Evolutionary conservation across 2,329 filamentous ascomycete genomes (phyloP).

Genomic region (Colletotrichum destructivum): DNA sequence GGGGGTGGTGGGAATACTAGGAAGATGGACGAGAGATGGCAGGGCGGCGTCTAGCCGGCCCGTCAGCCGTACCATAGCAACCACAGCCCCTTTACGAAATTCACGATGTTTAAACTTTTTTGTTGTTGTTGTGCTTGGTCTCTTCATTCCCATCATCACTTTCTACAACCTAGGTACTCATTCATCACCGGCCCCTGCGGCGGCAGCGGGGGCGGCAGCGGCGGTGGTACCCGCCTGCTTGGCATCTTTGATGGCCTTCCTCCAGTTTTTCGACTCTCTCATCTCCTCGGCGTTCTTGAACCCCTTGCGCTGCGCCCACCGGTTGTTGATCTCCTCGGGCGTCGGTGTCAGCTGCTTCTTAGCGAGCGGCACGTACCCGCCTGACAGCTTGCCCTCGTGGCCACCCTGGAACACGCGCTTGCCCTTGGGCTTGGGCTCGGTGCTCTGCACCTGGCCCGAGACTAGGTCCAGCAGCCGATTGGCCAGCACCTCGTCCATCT

Average conservation of each 20-base stretch:
- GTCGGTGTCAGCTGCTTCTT: constrained; percentile 64
- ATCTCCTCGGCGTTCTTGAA: constrained; percentile 68
- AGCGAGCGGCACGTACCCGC: constrained; percentile 70
- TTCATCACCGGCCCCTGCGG: constrained; percentile 25
- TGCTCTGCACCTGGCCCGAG: constrained; percentile 52
- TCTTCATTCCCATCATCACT: neutral
- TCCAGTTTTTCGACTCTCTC: constrained; percentile 47
- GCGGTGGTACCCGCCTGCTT: constrained; percentile 15
- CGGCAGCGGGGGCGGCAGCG: constrained; percentile 1
- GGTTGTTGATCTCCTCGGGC: constrained; percentile 71
- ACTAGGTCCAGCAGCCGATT: constrained; percentile 79
- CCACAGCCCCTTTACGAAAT: constrained; percentile 24
- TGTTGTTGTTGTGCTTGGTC: constrained; percentile 5
- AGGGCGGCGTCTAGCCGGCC: constrained; percentile 23
- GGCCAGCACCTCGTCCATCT: constrained; percentile 91
- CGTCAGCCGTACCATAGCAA: neutral
- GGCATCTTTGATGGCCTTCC: constrained; percentile 35
- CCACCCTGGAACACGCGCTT: constrained; percentile 70
- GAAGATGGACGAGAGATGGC: constrained; percentile 50
- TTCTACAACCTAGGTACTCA: neutral
- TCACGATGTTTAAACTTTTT: constrained; percentile 20
- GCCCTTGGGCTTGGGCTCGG: constrained; percentile 22
- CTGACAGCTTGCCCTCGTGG: constrained; percentile 64
- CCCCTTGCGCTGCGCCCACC: constrained; percentile 74
- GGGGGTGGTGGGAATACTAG: constrained; percentile 5